These are phyloP conservation scores for Colletotrichum sp. DNA, from an alignment of 2,329 filamentous ascomycete genomes.

Conservation along the genomic window DNA sequence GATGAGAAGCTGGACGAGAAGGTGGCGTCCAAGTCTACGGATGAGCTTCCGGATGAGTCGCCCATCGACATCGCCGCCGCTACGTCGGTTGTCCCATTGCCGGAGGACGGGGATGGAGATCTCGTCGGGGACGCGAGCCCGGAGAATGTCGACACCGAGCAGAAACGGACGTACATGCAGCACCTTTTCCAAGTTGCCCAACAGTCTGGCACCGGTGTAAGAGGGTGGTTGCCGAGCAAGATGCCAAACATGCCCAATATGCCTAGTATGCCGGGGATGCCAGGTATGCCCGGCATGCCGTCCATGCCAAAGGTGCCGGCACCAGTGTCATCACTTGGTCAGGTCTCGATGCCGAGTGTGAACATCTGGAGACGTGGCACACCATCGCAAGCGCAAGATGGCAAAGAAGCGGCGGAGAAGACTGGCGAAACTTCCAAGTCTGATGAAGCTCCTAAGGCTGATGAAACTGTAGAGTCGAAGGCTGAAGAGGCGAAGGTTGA, in stretches of 20 bases:
- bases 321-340: slow-evolving; percentile 32
- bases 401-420: not conserved
- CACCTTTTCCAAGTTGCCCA: slow-evolving; percentile 56
- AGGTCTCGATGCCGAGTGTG: slow-evolving; percentile 36
- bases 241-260: slow-evolving; percentile 40
- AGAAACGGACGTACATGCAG: slow-evolving; percentile 49
- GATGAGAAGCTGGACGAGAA: slow-evolving; percentile 22
- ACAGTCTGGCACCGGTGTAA: slow-evolving; percentile 50
- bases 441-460: not conserved
- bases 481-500: accelerated
- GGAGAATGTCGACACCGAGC: slow-evolving; percentile 38
- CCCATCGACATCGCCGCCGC: slow-evolving; percentile 60
- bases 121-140: slow-evolving; percentile 33
- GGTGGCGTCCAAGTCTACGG: slow-evolving; percentile 3
- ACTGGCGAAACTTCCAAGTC: not conserved
- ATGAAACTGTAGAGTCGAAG: not conserved
- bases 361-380: slow-evolving; percentile 33
- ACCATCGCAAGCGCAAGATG: not conserved
- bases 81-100: slow-evolving; percentile 53
- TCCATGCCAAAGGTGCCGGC: slow-evolving; percentile 30
- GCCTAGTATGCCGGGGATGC: slow-evolving; percentile 35
- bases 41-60: slow-evolving; percentile 42
- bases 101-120: slow-evolving; percentile 43
- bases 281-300: slow-evolving; percentile 36
- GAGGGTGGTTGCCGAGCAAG: slow-evolving; percentile 53